These are phyloP conservation scores for Zanthoxylum bungeanum DNA, from an alignment of 345 rosid genomes.

Conservation along the genomic window DNA sequence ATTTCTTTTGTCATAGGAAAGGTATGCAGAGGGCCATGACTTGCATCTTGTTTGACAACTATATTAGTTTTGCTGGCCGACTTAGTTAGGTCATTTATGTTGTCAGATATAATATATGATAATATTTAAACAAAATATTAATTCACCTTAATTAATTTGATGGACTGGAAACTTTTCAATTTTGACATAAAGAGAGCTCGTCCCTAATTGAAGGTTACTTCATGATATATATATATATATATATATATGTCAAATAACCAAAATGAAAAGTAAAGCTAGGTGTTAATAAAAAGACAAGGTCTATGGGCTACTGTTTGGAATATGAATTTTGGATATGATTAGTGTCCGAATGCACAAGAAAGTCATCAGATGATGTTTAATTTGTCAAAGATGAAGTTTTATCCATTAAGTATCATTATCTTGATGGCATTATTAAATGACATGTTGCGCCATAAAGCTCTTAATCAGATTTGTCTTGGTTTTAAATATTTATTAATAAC, in stretches of 20 bases:
- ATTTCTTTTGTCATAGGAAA: not conserved
- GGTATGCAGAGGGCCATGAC: not conserved
- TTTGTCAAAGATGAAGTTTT: not conserved
- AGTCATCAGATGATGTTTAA: not conserved
- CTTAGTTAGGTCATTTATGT: too few species aligned
- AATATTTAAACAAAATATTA: too few species aligned
- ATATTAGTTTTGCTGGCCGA: not conserved
- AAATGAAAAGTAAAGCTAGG: not conserved
- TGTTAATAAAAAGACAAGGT: not conserved
- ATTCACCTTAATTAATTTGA: too few species aligned
- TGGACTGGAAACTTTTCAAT: too few species aligned
- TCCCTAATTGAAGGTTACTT: not conserved
- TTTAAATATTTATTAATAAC: not conserved
- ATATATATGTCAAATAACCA: too few species aligned
- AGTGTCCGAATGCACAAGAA: not conserved
- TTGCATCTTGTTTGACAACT: not conserved
- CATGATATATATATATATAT: too few species aligned
- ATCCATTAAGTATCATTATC: not conserved
- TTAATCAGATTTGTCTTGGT: not conserved
- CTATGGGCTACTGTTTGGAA: not conserved
- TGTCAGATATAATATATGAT: too few species aligned
- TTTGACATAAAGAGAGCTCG: not conserved
- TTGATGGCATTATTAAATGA: not conserved
- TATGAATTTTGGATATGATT: not conserved
- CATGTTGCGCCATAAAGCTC: not conserved